Base-by-base conservation (phyloP, 2,329 filamentous ascomycete species). In the Claviceps sp. region DNA sequence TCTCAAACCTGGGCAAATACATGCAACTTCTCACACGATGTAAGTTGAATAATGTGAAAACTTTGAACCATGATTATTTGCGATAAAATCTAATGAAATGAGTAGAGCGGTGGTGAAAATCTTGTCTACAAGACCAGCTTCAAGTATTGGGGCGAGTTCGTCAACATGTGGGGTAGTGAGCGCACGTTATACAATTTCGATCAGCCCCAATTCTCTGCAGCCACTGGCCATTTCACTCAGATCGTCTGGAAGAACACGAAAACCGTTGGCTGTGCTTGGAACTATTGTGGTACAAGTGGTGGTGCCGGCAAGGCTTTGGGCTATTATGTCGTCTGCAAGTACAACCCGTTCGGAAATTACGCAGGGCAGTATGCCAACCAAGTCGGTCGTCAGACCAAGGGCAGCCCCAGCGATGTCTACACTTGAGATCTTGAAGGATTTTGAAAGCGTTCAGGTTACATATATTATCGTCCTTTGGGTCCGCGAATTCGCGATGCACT, bases 101-200 rank as follows among this genome's bases (percentile, higher is more conserved):
- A 3, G n/a, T 22, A 52, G 46, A 48, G 22, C 18, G 38, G 37
- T 0, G 50, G 50, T n/a, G 50, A 52, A 38, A 48, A 52, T 18
- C 50, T 52, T 26, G 50, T 18, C 45, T 48, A 48, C 30, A 43
- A 2, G 34, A 46, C 49, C 6, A 26, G 14, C 1, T 38, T 11
- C n/a, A 37, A 43, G 9, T 48, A 11, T 2, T 52, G 44, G 38
- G 22, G 40, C 24, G 24, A 52, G 8, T 30, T 52, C 6, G 13
- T 14, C n/a, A 48, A 52, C 24, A 48, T 48, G 45, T 52, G 50
- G 50, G 50, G 44, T 3, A 34, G 26, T 34, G 50, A 52, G 16
- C 44, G 50, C 16, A 30, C 11, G 44, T 1, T 24, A n/a, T 52
- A 52, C 8, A 24, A 52, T 11, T 52, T 4, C 22, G n/a, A 48